A percentile compares a stretch with the other conserved stretches of the same genome.
Conservation (phyloP, 257 asterid species). For the Rhazya stricta region DNA sequence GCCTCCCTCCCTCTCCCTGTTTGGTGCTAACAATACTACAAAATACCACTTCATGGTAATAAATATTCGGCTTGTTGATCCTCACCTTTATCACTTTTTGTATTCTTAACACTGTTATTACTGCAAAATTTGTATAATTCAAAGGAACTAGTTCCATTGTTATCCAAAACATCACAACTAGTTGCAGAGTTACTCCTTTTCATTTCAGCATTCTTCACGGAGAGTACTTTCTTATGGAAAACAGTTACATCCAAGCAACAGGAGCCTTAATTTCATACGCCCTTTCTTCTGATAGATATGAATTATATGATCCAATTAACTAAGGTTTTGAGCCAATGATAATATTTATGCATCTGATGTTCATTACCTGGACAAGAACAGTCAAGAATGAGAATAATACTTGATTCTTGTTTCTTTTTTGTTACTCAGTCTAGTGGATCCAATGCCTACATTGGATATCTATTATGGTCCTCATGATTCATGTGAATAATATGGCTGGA, state of each 20-base stretch:
- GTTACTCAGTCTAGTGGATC: background rate
- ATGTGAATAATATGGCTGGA: background rate
- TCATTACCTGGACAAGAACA: background rate
- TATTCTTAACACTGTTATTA: background rate
- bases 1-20: background rate
- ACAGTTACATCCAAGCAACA: background rate
- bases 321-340: background rate
- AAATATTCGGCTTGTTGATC: background rate
- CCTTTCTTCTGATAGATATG: background rate
- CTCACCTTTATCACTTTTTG: background rate
- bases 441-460: background rate
- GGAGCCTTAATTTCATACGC: background rate
- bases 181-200: background rate
- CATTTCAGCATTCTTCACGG: background rate
- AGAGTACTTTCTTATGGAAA: background rate
- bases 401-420: background rate
- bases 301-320: background rate
- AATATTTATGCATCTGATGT: background rate
- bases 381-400: background rate
- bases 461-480: background rate
- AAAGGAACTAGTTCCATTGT: background rate
- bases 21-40: background rate
- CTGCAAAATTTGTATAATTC: background rate
- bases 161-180: too few relatives aligned
- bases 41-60: background rate